Evolutionary conservation across 164 flowering plant species (phyloP), one percentile per base, ranked within the genome.

Genomic region (Chimonanthus praecox): DNA sequence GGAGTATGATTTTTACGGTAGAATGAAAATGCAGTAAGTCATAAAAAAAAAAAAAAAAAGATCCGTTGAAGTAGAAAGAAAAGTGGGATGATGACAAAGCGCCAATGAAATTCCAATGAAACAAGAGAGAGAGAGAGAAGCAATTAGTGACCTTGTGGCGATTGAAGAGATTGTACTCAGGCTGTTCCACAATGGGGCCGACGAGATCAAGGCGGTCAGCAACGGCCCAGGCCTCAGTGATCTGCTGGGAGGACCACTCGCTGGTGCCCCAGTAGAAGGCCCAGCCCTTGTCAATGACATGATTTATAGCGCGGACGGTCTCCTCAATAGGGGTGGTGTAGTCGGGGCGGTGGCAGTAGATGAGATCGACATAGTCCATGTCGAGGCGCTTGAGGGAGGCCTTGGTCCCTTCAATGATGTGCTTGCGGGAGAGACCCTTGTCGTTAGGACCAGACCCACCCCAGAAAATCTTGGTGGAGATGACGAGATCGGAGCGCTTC

Each of bases 241-340:
- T 90, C 88, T 96, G 99, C 85, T 96, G 99, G 2, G 98, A 89
- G n/a, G 97, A 88, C 99, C 99, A 96, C 84, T 96, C 99, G 74
- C 98, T 94, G 8, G 99, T 96, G 3, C 99, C 99, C 99, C 99
- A 96, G 71, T 96, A 96, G 75, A 87, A 94, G 4, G 99, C 99
- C 99, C 98, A 96, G 0, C 99, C 99, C 18, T 89, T 83, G 72
- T 96, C 98, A 77, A 96, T 96, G 73, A 96, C 96, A 76, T 87
- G 82, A 72, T 96, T 96, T 98, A 96, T 92, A 3, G 99, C 98
- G 81, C 99, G 84, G 21, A 96, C 99, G 0, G 99, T 96, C 85
- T 96, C 99, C 70, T 96, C 99, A 54, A 96, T 91, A 3, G 99
- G 99, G 2, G 99, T 92, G 2, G 80, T 43, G 0, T 80, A 0